Evolutionary conservation across 106 monocot species (phyloP), one percentile per base, ranked within the genome.

Genomic region (Apostasia ramifera): DNA sequence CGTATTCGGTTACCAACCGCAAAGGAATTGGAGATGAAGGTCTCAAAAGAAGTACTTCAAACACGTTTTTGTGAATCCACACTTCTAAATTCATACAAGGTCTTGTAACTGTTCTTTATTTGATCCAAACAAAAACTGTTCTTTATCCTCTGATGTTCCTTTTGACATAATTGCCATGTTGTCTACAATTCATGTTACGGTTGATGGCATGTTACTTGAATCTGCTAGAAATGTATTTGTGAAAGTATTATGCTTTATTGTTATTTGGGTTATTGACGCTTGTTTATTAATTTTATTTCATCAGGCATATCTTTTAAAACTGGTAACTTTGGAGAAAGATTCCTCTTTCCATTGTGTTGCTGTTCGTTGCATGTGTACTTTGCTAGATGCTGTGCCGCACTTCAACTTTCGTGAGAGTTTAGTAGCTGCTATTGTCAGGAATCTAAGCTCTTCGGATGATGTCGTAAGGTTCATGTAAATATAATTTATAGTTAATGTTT

Each of bases 1-100:
- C 93, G 89, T 37, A 99, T 93, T 71, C 81, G 98, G 71, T 74
- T 87, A 55, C 85, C 86, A 43, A 90, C 98, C 64, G 87, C 90
- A 64, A 99, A 93, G 73, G 98, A 98, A 74, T 68, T 90, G 15
- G 73, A 88, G 57, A 90, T 99, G 90, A 81, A 74, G 69, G 90
- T 99, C 50, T 99, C 98, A 26, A 90, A 93, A 74, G 80, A 64
- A 69, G 85, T 93, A 40, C 68, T 44, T 12, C 87, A 88, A 67
- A 82, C 78, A 53, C 83, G 98, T 45, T 80, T 85, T 66, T 93
- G 84, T 73, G 98, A 99, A 64, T 82, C 87, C 44, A 90, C 93
- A 68, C 90, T 93, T 77, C 69, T 99, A 56, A 74, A 65, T 47
- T 83, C 90, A 64, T 99, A 99, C 71, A 90, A 86, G 93, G 93